Evolutionary conservation across 2,329 filamentous ascomycete genomes (phyloP), one percentile per base, ranked within the genome.

Genomic region (Claviceps sp.): DNA sequence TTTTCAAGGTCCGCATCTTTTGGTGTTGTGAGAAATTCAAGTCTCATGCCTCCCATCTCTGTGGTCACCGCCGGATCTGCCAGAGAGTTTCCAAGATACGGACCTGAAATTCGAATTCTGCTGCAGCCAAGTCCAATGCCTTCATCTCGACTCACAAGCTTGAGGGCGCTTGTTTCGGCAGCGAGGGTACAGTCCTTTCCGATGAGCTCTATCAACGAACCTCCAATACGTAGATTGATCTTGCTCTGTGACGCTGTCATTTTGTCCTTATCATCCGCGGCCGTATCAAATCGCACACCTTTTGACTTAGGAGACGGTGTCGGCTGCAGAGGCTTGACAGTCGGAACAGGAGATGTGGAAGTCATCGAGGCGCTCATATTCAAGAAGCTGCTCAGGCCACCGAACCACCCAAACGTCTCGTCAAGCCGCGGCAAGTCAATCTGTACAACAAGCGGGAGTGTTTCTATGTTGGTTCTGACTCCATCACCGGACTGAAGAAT

Each of bases 311-410:
- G 64, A 2, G 66, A 51, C 49, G 68, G 71, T 46, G 68, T 70
- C 9, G 61, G 59, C 4, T 68, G 62, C 7, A 59, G 59, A 44
- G 67, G 66, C 37, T 68, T 64, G 1, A 64, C 64, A 3, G 64
- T 65, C 14, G 71, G 69, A 37, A 47, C 5, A 1, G 82, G 79
- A n/a, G 80, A 76, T 54, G 79, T 85, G 1, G 86, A 89, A 11
- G 84, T 80, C 56, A 95, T 85, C 0, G 91, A 95, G 53, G 79
- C 86, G 55, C 89, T 87, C 64, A 96, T 79, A 60, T 93, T 94
- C 44, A 98, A 71, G 50, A 98, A 85, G 57, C 89, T 88, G 64
- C 90, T 95, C 44, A 98, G 72, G 0, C 93, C 93, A 38, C 93
- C 93, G 66, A 96, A 90, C 75, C 87, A 88, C 52, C 81, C 80